phyloP scores from a whole-genome alignment of 257 asterid genomes.

The Solanum pinnatisectum region DNA sequence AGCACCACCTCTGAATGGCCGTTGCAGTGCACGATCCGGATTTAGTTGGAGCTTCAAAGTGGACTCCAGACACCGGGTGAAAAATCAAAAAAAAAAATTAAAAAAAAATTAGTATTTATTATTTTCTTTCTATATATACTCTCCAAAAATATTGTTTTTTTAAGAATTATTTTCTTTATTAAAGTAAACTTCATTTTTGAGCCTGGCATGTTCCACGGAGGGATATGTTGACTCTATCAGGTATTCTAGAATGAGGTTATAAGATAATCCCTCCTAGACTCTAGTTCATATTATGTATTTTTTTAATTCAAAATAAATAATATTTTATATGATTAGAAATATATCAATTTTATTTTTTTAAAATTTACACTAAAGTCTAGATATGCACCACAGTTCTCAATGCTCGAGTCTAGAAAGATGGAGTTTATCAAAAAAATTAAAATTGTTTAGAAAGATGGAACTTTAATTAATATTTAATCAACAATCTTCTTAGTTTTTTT shows the following conservation, averaged over 20 bases:
- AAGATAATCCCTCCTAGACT: background rate
- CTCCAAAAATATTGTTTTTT: no score
- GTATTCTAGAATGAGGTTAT: background rate
- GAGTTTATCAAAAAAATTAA: no score
- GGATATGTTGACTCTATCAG: background rate
- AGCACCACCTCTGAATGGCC: fast-evolving
- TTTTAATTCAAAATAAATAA: background rate
- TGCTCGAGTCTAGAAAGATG: background rate
- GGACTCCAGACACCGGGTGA: fast-evolving
- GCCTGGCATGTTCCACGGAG: background rate
- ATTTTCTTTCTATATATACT: no score
- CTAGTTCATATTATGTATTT: background rate
- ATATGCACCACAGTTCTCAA: background rate
- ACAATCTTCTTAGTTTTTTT: background rate
- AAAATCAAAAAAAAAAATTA: no score
- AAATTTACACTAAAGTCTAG: background rate
- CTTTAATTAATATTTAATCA: background rate
- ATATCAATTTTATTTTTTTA: background rate
- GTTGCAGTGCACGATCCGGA: no score
- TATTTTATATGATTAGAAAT: background rate
- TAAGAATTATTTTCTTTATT: background rate
- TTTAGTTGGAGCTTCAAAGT: no score
- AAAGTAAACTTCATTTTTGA: background rate
- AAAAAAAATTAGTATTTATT: no score
- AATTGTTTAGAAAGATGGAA: background rate